Conservation (phyloP, 2,329 filamentous ascomycete species). For the Colletotrichum sublineola region DNA sequence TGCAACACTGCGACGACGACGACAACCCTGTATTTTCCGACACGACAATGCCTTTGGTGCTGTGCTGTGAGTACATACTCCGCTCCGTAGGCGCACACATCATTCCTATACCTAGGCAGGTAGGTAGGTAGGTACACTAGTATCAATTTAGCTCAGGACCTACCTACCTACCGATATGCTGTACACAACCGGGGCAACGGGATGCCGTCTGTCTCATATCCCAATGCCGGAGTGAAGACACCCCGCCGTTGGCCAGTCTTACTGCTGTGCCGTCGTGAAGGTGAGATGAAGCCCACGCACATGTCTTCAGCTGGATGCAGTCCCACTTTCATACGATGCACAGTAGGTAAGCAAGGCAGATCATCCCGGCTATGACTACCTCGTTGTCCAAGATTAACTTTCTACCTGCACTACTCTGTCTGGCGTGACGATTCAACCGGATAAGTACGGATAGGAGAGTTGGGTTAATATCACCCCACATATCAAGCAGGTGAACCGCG, state of each 20-base stretch:
- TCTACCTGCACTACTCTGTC: not conserved
- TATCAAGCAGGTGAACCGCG: not conserved
- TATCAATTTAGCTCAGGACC: too few relatives aligned
- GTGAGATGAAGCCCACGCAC: not conserved
- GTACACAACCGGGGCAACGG: not conserved
- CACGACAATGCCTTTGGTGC: too few relatives aligned
- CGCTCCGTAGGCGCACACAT: too few relatives aligned
- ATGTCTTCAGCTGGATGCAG: too few relatives aligned
- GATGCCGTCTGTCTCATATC: slow-evolving; percentile 2
- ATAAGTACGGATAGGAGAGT: too few relatives aligned
- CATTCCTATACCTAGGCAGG: too few relatives aligned
- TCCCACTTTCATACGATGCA: too few relatives aligned
- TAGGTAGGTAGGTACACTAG: too few relatives aligned
- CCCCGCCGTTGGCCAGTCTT: not conserved
- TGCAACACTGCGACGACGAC: not conserved
- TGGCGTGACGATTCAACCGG: too few relatives aligned
- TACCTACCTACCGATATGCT: too few relatives aligned
- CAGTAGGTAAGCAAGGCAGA: too few relatives aligned
- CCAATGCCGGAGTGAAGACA: slow-evolving; percentile 2
- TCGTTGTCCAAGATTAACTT: not conserved
- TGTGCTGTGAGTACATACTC: too few relatives aligned
- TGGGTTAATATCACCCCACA: not conserved
- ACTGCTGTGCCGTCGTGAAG: not conserved
- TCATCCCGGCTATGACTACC: slow-evolving; percentile 1
- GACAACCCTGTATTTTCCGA: not conserved